phyloP scores from a whole-genome alignment of 305 asterid genomes.

The Rubia peregrina region DNA sequence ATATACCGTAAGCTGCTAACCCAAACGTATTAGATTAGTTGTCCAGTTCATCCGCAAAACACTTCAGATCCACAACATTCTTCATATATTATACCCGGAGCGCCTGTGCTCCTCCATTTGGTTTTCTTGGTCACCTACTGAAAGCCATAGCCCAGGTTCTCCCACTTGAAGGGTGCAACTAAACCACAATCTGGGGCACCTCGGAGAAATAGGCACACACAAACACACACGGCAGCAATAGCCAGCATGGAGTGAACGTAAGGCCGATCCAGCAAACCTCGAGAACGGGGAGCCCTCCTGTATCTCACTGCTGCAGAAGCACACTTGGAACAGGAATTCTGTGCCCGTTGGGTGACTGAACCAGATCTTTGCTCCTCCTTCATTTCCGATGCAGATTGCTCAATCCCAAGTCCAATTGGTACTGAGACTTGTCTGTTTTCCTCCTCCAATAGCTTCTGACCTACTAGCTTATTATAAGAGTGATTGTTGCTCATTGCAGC shows the following conservation, averaged over 20 bases:
- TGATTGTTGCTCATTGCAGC: constrained; percentile 66
- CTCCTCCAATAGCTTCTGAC: constrained; percentile 47
- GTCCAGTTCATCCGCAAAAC: background rate
- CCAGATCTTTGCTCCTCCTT: constrained; percentile 18
- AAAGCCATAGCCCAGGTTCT: constrained; percentile 55
- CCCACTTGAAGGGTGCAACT: constrained; percentile 69
- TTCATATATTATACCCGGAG: background rate
- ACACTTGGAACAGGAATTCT: constrained; percentile 60
- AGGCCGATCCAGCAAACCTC: constrained; percentile 61
- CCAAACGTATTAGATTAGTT: background rate
- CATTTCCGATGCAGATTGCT: constrained; percentile 23
- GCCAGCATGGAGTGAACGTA: constrained; percentile 72
- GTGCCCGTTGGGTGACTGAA: constrained; percentile 17
- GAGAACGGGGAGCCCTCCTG: constrained; percentile 37
- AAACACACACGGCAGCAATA: constrained; percentile 80
- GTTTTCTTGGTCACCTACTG: constrained; percentile 14
- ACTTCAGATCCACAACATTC: background rate
- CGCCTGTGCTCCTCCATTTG: background rate
- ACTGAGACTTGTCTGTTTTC: constrained; percentile 44
- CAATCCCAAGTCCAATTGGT: constrained; percentile 36
- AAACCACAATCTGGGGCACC: constrained; percentile 55
- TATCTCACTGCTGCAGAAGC: constrained; percentile 39
- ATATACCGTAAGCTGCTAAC: too few relatives aligned
- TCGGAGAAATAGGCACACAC: constrained; percentile 67
- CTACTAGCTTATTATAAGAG: constrained; percentile 57